A percentile compares a stretch with the other conserved stretches of the same genome.
Conservation (phyloP, 176 grass and related monocot species). For the Dendrocalamus sinicus region DNA sequence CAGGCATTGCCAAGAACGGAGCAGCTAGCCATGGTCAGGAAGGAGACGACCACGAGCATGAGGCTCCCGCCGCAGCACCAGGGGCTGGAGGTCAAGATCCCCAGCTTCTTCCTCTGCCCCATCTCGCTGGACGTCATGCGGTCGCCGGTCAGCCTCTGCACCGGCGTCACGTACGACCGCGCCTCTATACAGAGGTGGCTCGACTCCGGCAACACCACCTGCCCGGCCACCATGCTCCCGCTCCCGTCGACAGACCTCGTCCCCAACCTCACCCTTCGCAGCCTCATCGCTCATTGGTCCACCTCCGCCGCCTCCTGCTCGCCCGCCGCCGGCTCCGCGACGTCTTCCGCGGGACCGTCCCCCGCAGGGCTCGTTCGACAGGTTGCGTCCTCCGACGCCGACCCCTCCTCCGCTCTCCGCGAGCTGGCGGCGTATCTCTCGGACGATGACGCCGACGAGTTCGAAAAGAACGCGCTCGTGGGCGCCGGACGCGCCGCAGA, state of each 20-base stretch:
- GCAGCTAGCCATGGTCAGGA: slow-evolving; percentile 38
- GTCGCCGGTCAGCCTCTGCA: slow-evolving; percentile 94
- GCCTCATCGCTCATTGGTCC: slow-evolving; percentile 81
- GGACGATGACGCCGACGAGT: slow-evolving; percentile 76
- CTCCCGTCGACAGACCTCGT: slow-evolving; percentile 75
- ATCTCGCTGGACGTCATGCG: slow-evolving; percentile 98
- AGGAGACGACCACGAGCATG: slow-evolving; percentile 47
- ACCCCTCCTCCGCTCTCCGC: slow-evolving; percentile 48
- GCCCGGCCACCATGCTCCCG: slow-evolving; percentile 82
- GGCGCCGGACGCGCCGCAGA: slow-evolving; percentile 55
- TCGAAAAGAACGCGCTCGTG: slow-evolving; percentile 75
- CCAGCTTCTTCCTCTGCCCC: slow-evolving; percentile 86
- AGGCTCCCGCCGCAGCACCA: slow-evolving; percentile 47
- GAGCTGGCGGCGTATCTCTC: slow-evolving; percentile 67
- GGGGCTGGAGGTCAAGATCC: slow-evolving; percentile 73
- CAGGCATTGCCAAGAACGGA: slow-evolving; percentile 10
- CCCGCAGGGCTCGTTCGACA: slow-evolving; percentile 44
- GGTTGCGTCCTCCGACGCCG: slow-evolving; percentile 39
- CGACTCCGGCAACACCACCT: slow-evolving; percentile 88
- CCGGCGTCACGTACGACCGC: slow-evolving; percentile 95
- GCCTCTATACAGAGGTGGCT: slow-evolving; percentile 89
- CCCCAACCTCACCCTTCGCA: slow-evolving; percentile 78
- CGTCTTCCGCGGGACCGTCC: background rate
- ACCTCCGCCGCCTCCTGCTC: slow-evolving; percentile 54
- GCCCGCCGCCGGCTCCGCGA: background rate